Evolutionary conservation across 441 rosid genomes (phyloP).

Genomic region (Jatropha podagrica): DNA sequence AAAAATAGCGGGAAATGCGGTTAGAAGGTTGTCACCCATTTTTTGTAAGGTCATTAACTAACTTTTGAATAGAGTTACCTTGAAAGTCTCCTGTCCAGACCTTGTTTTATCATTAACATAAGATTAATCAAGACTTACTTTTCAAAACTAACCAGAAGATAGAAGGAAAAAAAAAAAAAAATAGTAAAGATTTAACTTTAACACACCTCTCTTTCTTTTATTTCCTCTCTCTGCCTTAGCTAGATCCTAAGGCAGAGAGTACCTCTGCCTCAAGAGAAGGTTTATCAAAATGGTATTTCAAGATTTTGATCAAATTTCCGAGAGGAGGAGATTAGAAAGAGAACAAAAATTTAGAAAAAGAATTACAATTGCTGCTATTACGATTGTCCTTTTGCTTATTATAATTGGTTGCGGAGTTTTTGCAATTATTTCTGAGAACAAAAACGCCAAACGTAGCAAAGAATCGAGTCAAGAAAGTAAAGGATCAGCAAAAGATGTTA

Average conservation of each 20-base stretch:
- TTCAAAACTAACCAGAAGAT: conserved; percentile 10
- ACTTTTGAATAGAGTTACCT: conserved; percentile 38
- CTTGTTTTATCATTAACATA: conserved; percentile 19
- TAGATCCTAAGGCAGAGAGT: conserved; percentile 65
- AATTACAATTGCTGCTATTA: conserved; percentile 36
- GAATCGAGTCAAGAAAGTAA: background rate
- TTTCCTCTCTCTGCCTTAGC: conserved; percentile 63
- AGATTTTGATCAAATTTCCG: conserved; percentile 73
- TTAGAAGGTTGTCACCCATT: conserved; percentile 16
- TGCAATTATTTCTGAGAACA: conserved; percentile 27
- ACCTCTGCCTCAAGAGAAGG: conserved; percentile 31
- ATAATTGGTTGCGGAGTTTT: conserved; percentile 41
- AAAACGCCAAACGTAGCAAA: background rate
- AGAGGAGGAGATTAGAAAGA: conserved; percentile 59
- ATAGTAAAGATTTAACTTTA: background rate
- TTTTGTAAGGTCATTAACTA: conserved; percentile 25
- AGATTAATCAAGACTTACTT: conserved; percentile 27
- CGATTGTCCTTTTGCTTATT: conserved; percentile 35
- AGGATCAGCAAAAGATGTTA: conserved; percentile 6
- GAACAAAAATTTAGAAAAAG: conserved; percentile 48
- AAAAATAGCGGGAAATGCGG: conserved; percentile 38
- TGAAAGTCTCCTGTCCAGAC: conserved; percentile 65
- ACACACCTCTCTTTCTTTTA: background rate
- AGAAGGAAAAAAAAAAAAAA: background rate
- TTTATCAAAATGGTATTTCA: conserved; percentile 58